Percentiles rank a stretch among this genome's conserved stretches.
Conservation (phyloP, 768 basidiomycete genomes). For the Tylopilus balloui region DNA sequence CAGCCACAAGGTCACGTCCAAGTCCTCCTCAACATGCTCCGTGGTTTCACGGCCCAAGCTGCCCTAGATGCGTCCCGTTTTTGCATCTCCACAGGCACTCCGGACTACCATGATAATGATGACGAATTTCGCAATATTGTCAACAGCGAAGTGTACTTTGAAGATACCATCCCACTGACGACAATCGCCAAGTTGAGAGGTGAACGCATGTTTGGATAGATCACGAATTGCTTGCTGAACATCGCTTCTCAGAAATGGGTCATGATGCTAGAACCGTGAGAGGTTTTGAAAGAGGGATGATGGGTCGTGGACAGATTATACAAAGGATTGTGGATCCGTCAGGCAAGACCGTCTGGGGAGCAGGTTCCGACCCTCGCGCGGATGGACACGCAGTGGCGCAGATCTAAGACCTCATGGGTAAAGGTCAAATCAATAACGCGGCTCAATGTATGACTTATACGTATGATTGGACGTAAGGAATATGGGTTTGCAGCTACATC, state of each 20-base stretch:
- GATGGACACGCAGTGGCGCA: constrained; percentile 88
- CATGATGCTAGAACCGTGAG: constrained; percentile 67
- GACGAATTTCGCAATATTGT: constrained; percentile 53
- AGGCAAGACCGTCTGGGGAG: constrained; percentile 86
- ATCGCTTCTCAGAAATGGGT: constrained; percentile 64
- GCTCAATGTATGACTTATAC: constrained; percentile 1
- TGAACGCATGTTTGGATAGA: constrained; percentile 27
- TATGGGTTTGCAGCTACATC: constrained; percentile 48
- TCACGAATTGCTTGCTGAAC: background rate
- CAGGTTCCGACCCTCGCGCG: constrained; percentile 83
- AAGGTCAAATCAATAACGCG: background rate
- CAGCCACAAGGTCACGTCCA: constrained; percentile 96
- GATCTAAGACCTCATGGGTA: constrained; percentile 43
- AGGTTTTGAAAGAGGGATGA: constrained; percentile 58
- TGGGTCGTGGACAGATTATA: constrained; percentile 89
- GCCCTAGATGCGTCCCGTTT: constrained; percentile 94
- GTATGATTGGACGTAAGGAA: background rate
- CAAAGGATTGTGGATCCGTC: constrained; percentile 66
- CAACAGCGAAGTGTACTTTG: constrained; percentile 85
- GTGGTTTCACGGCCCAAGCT: constrained; percentile 83
- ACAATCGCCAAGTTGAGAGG: constrained; percentile 67
- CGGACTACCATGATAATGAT: constrained; percentile 49
- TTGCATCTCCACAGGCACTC: constrained; percentile 85
- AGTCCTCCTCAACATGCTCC: constrained; percentile 84
- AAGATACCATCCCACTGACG: constrained; percentile 68